Base-by-base conservation (phyloP, 2,329 filamentous ascomycete genomes). In the Colletotrichum sp. region DNA sequence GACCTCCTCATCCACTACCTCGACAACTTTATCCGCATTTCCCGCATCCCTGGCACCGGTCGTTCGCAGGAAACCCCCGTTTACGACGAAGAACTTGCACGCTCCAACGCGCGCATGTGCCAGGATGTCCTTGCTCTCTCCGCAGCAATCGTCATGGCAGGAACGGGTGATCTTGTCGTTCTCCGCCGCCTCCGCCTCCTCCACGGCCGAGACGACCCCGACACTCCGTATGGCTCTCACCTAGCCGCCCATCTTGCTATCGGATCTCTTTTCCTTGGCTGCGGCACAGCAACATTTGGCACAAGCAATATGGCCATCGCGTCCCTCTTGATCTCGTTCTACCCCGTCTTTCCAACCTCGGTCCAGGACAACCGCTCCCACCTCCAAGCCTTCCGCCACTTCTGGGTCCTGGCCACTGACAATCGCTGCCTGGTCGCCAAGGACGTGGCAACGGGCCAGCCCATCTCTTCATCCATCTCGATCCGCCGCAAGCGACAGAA, bases 361-460 rank as follows among this genome's bases (percentile, higher is more conserved):
- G 95, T 98, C 3, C 94, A 98, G 80, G 97, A 99, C 85, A 98
- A 98, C 82, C 94, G 95, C 78, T 96, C 95, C 13, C 97, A 99
- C 80, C 89, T 99, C 8, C 97, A 99, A 86, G 97, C 97, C 5
- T 97, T 99, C 86, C 93, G 97, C 7, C 96, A 99, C 84, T 94
- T 99, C 81, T 99, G 97, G 97, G 96, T 98, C 13, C 89, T 99
- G 5, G 97, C 97, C 2, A 94, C 95, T 0, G 97, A 99, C 80
- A 92, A 95, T 12, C 92, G 97, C 67, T 98, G 96, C 82, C 90
- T 99, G 1, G 92, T 99, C 1, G 91, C 95, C 21, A 94, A 96
- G 76, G 97, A 99, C 79, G 91, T 97, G 5, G 93, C 97, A 75
- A 98, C 95, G 0, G 92, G 94, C 55, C 92, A 95, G 58, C 94